Percentiles rank a stretch among this genome's conserved stretches.
Evolutionary conservation across 2,329 filamentous ascomycete species (phyloP).

Genomic region (Cordyceps tenuipes): DNA sequence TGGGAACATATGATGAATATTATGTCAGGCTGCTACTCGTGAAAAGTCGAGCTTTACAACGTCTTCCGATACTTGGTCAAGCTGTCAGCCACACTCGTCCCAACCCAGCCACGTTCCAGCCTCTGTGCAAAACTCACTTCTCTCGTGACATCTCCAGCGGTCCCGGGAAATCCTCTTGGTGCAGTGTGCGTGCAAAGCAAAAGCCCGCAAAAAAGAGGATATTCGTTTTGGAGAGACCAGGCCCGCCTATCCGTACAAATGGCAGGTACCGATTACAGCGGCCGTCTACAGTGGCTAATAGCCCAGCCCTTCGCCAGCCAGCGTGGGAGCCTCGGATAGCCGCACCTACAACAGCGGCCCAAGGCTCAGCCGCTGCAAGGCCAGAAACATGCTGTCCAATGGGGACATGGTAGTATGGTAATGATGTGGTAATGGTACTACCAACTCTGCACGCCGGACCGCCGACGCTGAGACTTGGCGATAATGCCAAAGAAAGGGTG

Average conservation of each 20-base stretch:
- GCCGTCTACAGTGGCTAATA: neutral
- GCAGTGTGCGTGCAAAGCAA: neutral
- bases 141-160: neutral
- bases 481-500: neutral
- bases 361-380: neutral
- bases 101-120: too few relatives aligned
- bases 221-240: neutral
- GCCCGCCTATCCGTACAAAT: neutral
- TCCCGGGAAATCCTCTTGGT: conserved; percentile 30
- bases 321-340: conserved; percentile 8
- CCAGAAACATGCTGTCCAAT: neutral
- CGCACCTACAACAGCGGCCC: neutral
- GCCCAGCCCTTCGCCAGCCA: neutral
- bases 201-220: conserved; percentile 7
- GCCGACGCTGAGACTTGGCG: neutral
- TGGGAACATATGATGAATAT: too few relatives aligned
- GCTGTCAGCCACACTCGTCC: too few relatives aligned
- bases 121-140: neutral
- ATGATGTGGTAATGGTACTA: conserved; percentile 11
- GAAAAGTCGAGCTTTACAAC: too few relatives aligned
- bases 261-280: too few relatives aligned
- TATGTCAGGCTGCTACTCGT: too few relatives aligned
- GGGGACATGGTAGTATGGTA: too few relatives aligned
- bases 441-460: neutral
- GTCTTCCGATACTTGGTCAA: too few relatives aligned